Evolutionary conservation across 352 stramenopile genomes (phyloP).

Genomic region (Elongisporangium undulatum): DNA sequence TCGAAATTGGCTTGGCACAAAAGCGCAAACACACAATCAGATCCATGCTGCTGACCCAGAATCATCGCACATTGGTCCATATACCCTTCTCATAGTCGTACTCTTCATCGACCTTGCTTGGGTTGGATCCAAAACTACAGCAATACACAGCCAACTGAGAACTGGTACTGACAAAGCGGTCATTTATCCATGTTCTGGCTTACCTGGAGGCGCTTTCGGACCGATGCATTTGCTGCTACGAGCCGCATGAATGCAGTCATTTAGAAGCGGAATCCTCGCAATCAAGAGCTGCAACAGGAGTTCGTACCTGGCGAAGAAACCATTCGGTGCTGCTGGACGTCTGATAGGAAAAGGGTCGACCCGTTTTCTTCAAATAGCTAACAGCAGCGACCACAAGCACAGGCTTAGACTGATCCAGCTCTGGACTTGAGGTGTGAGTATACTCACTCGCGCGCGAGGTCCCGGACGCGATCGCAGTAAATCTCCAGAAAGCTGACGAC

Average conservation of each 20-base stretch:
- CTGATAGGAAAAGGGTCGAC: slow-evolving; percentile 62
- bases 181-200: neutral
- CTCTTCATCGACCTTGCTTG: slow-evolving; percentile 48
- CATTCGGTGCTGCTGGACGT: slow-evolving; percentile 77
- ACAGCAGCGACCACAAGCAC: neutral
- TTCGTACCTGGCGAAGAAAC: slow-evolving; percentile 69
- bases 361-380: slow-evolving; percentile 74
- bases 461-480: slow-evolving; percentile 91
- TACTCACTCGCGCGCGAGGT: slow-evolving; percentile 86
- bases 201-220: slow-evolving; percentile 64
- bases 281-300: no score
- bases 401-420: neutral
- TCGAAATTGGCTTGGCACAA: slow-evolving; percentile 80
- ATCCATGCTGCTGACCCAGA: neutral
- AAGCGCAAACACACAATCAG: neutral
- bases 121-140: slow-evolving; percentile 58
- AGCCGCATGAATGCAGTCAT: slow-evolving; percentile 4
- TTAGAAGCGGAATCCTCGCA: no score
- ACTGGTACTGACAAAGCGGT: neutral
- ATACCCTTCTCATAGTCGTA: slow-evolving; percentile 84
- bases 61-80: neutral
- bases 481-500: slow-evolving; percentile 93
- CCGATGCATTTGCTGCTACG: slow-evolving; percentile 50
- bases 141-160: slow-evolving; percentile 1
- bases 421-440: neutral